These are phyloP conservation scores for Lathyrus sativus DNA, from an alignment of 306 rosid genomes.

Conservation along the genomic window DNA sequence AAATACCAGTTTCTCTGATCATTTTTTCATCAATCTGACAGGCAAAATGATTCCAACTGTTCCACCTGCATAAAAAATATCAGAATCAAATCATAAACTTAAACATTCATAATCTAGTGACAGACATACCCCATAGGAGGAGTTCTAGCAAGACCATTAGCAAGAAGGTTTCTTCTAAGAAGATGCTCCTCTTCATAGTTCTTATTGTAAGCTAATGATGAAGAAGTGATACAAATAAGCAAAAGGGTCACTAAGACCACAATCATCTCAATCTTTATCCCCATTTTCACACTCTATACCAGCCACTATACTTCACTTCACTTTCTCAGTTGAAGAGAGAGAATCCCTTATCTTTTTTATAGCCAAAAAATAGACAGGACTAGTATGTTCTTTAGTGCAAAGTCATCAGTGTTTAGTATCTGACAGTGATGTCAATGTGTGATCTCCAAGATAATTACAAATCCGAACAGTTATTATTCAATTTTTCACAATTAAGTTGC, in stretches of 20 bases:
- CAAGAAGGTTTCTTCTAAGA: conserved; percentile 65
- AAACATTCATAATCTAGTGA: not conserved
- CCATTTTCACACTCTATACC: conserved; percentile 20
- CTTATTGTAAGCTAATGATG: conserved; percentile 16
- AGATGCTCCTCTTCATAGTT: conserved; percentile 19
- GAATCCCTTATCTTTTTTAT: conserved; percentile 31
- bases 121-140: conserved; percentile 92
- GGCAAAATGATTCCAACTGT: conserved; percentile 90
- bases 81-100: conserved; percentile 12
- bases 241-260: conserved; percentile 36
- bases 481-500: not conserved
- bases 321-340: conserved; percentile 7
- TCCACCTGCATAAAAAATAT: conserved; percentile 62
- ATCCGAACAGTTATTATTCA: not conserved
- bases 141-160: conserved; percentile 77
- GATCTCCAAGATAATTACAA: not conserved
- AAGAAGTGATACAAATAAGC: conserved; percentile 40
- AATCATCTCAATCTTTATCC: conserved; percentile 27
- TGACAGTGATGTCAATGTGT: not conserved
- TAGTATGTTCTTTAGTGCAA: conserved; percentile 1
- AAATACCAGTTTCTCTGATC: conserved; percentile 73
- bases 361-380: not conserved
- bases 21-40: conserved; percentile 73
- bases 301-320: conserved; percentile 10
- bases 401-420: not conserved